Evolutionary conservation across 2,329 filamentous ascomycete genomes (phyloP).

Genomic region (Trichoderma koningiopsis): DNA sequence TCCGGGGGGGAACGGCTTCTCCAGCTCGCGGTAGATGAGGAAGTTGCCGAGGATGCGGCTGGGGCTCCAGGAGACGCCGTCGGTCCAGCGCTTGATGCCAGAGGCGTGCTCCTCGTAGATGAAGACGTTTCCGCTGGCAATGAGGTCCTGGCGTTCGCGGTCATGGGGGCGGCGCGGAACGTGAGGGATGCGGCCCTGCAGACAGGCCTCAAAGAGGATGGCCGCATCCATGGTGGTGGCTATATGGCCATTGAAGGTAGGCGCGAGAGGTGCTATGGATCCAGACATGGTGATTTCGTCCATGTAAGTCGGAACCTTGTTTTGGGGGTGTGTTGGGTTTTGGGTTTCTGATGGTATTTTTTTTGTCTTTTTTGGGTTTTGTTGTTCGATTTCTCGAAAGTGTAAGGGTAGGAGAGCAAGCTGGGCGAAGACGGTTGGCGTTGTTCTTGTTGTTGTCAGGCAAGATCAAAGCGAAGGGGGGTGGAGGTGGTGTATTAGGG

Average conservation of each 20-base stretch:
- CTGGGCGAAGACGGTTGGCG: too few relatives aligned
- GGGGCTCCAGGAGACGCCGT: conserved; percentile 88
- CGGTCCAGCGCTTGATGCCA: conserved; percentile 92
- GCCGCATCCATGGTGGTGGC: conserved; percentile 74
- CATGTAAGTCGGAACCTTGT: neutral
- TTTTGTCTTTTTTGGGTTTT: too few relatives aligned
- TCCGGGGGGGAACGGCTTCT: conserved; percentile 74
- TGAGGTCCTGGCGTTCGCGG: conserved; percentile 73
- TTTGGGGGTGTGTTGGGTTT: neutral
- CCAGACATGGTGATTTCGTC: too few relatives aligned
- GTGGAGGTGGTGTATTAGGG: too few relatives aligned
- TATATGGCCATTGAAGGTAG: conserved; percentile 69
- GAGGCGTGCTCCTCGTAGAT: conserved; percentile 91
- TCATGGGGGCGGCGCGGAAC: conserved; percentile 85
- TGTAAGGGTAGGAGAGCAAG: too few relatives aligned
- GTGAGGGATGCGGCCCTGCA: conserved; percentile 70
- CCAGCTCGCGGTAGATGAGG: conserved; percentile 80
- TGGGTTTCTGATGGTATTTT: too few relatives aligned
- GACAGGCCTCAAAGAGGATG: conserved; percentile 76
- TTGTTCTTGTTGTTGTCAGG: too few relatives aligned
- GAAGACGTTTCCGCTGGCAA: conserved; percentile 83
- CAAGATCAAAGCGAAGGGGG: too few relatives aligned
- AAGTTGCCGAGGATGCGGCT: conserved; percentile 85
- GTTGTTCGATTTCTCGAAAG: too few relatives aligned
- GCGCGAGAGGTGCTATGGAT: conserved; percentile 47